A percentile compares a stretch with the other conserved stretches of the same genome.
phyloP scores from a whole-genome alignment of 2,329 filamentous ascomycete species.

The Emergomyces orientalis region DNA sequence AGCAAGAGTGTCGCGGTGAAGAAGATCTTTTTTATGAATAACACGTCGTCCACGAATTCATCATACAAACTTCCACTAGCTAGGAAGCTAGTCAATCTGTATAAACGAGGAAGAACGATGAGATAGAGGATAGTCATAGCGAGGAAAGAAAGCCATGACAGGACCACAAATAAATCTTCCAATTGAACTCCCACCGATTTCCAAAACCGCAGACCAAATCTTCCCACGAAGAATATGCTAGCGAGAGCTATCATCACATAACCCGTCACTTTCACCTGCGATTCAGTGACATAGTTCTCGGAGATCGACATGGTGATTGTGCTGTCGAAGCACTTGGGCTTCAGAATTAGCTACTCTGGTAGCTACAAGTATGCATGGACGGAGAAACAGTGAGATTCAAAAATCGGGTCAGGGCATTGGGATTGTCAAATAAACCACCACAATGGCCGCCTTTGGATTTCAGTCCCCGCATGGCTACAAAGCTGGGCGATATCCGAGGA shows the following conservation, averaged over 20 bases:
- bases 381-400: neutral
- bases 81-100: slow-evolving; percentile 22
- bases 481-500: neutral
- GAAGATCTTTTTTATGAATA: slow-evolving; percentile 29
- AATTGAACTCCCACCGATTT: slow-evolving; percentile 8
- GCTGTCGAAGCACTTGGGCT: neutral
- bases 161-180: slow-evolving; percentile 11
- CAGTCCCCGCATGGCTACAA: neutral
- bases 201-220: slow-evolving; percentile 11
- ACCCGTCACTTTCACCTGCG: slow-evolving; percentile 12
- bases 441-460: neutral
- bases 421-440: neutral
- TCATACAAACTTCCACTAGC: slow-evolving; percentile 15
- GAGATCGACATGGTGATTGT: slow-evolving; percentile 2
- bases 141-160: slow-evolving; percentile 9
- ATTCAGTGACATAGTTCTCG: slow-evolving; percentile 11
- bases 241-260: slow-evolving; percentile 18
- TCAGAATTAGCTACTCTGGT: neutral
- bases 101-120: slow-evolving; percentile 27
- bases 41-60: slow-evolving; percentile 24
- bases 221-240: slow-evolving; percentile 13
- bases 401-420: neutral
- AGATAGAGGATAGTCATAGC: slow-evolving; percentile 27
- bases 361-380: neutral
- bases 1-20: slow-evolving; percentile 22